These are phyloP conservation scores for Ogataea salicorniae DNA, from an alignment of 805 yeast genomes.

Conservation along the genomic window DNA sequence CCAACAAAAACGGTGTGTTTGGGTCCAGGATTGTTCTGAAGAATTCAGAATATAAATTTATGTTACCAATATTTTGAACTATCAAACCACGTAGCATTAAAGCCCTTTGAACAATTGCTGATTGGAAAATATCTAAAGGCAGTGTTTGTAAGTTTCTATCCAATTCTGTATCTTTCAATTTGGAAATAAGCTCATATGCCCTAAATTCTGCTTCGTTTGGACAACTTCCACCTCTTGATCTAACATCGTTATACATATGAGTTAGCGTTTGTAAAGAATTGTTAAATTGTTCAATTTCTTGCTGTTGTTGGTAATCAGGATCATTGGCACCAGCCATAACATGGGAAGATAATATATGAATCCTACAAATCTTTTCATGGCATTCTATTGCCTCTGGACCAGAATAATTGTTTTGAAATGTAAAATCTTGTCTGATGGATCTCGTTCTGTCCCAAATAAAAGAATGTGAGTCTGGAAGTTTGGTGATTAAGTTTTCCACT, in stretches of 20 bases:
- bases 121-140: slow-evolving; percentile 51
- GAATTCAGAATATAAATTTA: slow-evolving; percentile 58
- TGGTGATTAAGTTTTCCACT: slow-evolving; percentile 54
- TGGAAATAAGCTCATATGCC: slow-evolving; percentile 77
- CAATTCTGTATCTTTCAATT: slow-evolving; percentile 77
- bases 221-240: slow-evolving; percentile 60
- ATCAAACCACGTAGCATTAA: slow-evolving; percentile 61
- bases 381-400: slow-evolving; percentile 95
- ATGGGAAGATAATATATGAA: slow-evolving; percentile 78
- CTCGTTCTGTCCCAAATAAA: slow-evolving; percentile 97
- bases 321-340: slow-evolving; percentile 69
- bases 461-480: slow-evolving; percentile 79
- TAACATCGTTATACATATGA: slow-evolving; percentile 79
- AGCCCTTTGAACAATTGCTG: slow-evolving; percentile 63
- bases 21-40: slow-evolving; percentile 49
- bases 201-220: slow-evolving; percentile 92
- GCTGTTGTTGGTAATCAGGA: slow-evolving; percentile 83
- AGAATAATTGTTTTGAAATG: slow-evolving; percentile 87
- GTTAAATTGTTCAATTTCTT: slow-evolving; percentile 90
- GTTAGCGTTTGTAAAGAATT: slow-evolving; percentile 84
- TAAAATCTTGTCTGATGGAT: slow-evolving; percentile 93
- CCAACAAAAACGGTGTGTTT: slow-evolving; percentile 57
- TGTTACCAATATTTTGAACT: slow-evolving; percentile 59
- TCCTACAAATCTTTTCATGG: slow-evolving; percentile 84
- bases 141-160: slow-evolving; percentile 69